phyloP scores from a whole-genome alignment of 2,329 filamentous ascomycete genomes.

The Plectosphaerella plurivora region DNA sequence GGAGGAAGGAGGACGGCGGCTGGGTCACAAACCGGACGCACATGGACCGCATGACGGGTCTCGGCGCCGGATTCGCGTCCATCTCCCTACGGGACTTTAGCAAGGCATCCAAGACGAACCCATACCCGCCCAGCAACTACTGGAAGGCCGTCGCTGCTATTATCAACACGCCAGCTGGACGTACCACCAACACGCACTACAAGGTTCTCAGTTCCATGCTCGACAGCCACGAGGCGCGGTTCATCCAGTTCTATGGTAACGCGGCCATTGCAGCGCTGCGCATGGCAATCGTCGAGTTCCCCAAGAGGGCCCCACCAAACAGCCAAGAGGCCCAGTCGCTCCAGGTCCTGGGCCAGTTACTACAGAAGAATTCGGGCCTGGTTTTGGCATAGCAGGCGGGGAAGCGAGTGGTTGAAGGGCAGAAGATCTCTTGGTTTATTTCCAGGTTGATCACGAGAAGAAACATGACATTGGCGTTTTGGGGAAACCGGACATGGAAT shows the following conservation, averaged over 20 bases:
- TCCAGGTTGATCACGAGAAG: too few species aligned
- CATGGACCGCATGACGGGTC: slow-evolving; percentile 75
- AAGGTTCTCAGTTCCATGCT: slow-evolving; percentile 69
- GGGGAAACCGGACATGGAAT: too few species aligned
- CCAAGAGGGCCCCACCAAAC: slow-evolving; percentile 44
- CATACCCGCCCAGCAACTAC: slow-evolving; percentile 74
- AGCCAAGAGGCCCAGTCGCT: slow-evolving; percentile 47
- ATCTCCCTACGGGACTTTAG: slow-evolving; percentile 80
- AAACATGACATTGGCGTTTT: too few species aligned
- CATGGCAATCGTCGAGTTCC: slow-evolving; percentile 70
- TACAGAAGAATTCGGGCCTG: slow-evolving; percentile 47
- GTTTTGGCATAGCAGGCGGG: slow-evolving; percentile 24
- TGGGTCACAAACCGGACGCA: slow-evolving; percentile 71
- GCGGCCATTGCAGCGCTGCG: slow-evolving; percentile 68
- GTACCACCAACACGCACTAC: slow-evolving; percentile 70
- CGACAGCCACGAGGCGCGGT: slow-evolving; percentile 66
- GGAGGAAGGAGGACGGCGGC: slow-evolving; percentile 57
- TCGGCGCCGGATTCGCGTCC: slow-evolving; percentile 80
- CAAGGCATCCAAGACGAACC: slow-evolving; percentile 63
- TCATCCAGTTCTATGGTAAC: slow-evolving; percentile 77
- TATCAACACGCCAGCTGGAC: slow-evolving; percentile 64
- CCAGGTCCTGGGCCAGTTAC: slow-evolving; percentile 46
- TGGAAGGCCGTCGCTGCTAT: slow-evolving; percentile 77
- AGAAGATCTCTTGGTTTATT: too few species aligned
- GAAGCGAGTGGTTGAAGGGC: too few species aligned